Evolutionary conservation across 495 filamentous ascomycete genomes (phyloP).

Genomic region (Xylaria flabelliformis): DNA sequence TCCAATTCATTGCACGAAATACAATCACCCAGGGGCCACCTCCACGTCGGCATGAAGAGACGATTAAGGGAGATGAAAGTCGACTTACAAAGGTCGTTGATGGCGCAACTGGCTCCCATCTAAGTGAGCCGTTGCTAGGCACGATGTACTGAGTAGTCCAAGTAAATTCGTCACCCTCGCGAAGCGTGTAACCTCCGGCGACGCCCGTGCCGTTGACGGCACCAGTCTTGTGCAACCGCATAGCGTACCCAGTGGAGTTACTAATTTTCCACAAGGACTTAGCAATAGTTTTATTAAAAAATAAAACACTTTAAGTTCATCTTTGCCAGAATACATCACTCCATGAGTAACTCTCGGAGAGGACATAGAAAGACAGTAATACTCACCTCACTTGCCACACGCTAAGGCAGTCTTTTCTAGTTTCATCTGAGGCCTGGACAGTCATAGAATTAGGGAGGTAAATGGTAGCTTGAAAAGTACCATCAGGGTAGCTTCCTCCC

Average conservation of each 20-base stretch:
- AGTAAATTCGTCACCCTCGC: not conserved
- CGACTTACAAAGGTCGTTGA: constrained; percentile 1
- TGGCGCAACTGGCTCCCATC: not conserved
- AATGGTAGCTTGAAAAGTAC: constrained; percentile 12
- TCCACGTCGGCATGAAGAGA: not conserved
- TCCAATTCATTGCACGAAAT: not conserved
- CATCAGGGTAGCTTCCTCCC: not conserved
- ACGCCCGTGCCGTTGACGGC: not conserved
- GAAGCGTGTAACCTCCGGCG: not conserved
- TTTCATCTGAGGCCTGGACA: constrained; percentile 3
- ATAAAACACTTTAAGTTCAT: not conserved
- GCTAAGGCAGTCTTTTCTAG: constrained; percentile 11
- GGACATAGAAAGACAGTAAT: not conserved
- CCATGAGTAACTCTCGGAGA: not conserved
- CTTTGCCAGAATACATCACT: not conserved
- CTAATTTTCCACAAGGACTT: not conserved
- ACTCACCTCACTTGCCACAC: constrained; percentile 1
- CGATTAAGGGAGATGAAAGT: not conserved
- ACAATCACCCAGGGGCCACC: not conserved
- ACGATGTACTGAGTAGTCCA: not conserved
- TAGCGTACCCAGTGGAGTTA: not conserved
- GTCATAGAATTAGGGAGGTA: constrained; percentile 11
- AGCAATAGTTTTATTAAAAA: not conserved
- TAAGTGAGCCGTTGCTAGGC: not conserved
- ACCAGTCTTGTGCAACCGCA: not conserved